phyloP scores from a whole-genome alignment of 139 green algal genomes.

The Chlamydomonas applanata region DNA sequence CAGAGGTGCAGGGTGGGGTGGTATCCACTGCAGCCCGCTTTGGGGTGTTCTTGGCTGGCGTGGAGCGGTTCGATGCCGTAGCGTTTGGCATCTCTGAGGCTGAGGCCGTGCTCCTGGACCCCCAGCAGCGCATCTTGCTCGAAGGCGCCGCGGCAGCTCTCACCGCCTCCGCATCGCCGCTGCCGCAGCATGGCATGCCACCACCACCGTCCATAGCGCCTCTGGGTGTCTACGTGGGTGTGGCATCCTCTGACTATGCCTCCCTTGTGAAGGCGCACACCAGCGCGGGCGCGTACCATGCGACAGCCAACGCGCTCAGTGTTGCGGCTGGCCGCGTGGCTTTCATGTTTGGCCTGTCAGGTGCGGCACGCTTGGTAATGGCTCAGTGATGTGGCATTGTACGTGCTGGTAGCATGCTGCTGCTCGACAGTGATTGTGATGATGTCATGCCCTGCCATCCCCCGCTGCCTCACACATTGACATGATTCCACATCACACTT shows the following conservation, averaged over 20 bases:
- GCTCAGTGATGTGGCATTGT: no score
- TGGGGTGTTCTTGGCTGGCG: slow-evolving; percentile 47
- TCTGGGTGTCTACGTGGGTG: slow-evolving; percentile 51
- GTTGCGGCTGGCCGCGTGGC: slow-evolving; percentile 75
- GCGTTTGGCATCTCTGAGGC: slow-evolving; percentile 13
- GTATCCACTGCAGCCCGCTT: slow-evolving; percentile 37
- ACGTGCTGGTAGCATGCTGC: no score
- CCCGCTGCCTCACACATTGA: no score
- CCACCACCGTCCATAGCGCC: neutral
- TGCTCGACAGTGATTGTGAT: no score
- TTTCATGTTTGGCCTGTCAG: slow-evolving; percentile 64
- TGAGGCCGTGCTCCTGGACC: slow-evolving; percentile 46
- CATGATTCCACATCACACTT: no score
- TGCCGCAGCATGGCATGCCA: neutral
- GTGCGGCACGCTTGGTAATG: slow-evolving; percentile 33
- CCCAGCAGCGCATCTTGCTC: slow-evolving; percentile 83
- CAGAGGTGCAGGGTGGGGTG: slow-evolving; percentile 23
- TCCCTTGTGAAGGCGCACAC: slow-evolving; percentile 41
- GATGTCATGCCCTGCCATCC: no score
- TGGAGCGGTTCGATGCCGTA: slow-evolving; percentile 60
- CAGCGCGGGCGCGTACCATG: slow-evolving; percentile 60
- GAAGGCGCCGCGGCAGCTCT: slow-evolving; percentile 30
- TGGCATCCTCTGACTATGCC: slow-evolving; percentile 74
- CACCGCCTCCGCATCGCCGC: neutral
- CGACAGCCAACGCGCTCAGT: slow-evolving; percentile 70